These are phyloP conservation scores for Colletotrichum graminicola DNA, from an alignment of 2,329 filamentous ascomycete species.

Conservation along the genomic window DNA sequence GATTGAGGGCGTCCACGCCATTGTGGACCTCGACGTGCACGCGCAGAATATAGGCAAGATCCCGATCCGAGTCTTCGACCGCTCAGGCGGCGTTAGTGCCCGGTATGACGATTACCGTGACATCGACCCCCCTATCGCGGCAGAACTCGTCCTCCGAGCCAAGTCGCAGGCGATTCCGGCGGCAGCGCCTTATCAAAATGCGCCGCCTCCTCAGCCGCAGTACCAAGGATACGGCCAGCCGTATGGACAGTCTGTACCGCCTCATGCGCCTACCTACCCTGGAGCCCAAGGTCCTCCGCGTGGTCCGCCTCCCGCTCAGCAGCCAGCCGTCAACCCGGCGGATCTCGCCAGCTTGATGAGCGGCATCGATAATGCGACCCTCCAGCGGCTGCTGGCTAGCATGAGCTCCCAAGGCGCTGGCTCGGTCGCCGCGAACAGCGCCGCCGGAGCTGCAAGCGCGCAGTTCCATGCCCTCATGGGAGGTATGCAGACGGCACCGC, in stretches of 20 bases:
- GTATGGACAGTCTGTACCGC: constrained; percentile 48
- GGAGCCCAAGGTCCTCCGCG: constrained; percentile 41
- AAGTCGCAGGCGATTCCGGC: constrained; percentile 60
- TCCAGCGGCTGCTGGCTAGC: constrained; percentile 77
- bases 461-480: constrained; percentile 61
- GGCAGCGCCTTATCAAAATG: constrained; percentile 44
- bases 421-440: constrained; percentile 30
- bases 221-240: constrained; percentile 48
- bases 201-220: constrained; percentile 31
- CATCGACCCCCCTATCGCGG: constrained; percentile 81
- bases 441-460: constrained; percentile 46
- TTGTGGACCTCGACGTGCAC: constrained; percentile 79
- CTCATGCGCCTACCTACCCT: constrained; percentile 41
- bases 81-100: constrained; percentile 78
- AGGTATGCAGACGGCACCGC: constrained; percentile 49
- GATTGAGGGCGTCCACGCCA: constrained; percentile 87
- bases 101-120: constrained; percentile 90
- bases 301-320: constrained; percentile 41
- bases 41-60: constrained; percentile 81
- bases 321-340: constrained; percentile 50
- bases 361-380: constrained; percentile 74
- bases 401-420: constrained; percentile 45
- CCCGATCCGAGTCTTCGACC: constrained; percentile 86
- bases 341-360: constrained; percentile 76
- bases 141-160: constrained; percentile 81